Percentiles rank a stretch among this genome's conserved stretches.
Evolutionary conservation across 495 filamentous ascomycete genomes (phyloP).

Genomic region (Aspergillus cristatus): DNA sequence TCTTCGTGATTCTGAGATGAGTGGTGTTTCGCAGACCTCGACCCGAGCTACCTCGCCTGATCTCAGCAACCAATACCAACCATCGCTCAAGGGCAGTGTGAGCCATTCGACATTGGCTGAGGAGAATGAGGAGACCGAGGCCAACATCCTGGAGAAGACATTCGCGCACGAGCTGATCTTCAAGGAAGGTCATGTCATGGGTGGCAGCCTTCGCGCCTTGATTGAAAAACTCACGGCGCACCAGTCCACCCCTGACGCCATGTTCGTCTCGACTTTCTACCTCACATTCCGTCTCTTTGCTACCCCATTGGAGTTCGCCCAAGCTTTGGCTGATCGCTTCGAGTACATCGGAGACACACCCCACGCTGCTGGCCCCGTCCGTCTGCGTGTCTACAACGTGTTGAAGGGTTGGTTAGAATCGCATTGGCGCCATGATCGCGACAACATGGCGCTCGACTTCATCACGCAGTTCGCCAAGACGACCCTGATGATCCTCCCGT

Average conservation of each 20-base stretch:
- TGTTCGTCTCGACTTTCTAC: slow-evolving; percentile 93
- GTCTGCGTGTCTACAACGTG: slow-evolving; percentile 87
- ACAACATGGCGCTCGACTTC: slow-evolving; percentile 61
- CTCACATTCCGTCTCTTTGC: slow-evolving; percentile 95
- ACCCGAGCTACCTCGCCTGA: slow-evolving; percentile 90
- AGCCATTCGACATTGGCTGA: slow-evolving; percentile 59
- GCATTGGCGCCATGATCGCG: slow-evolving; percentile 80
- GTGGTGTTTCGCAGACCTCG: slow-evolving; percentile 69
- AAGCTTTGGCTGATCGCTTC: slow-evolving; percentile 79
- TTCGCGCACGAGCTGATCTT: slow-evolving; percentile 87
- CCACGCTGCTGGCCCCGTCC: slow-evolving; percentile 65
- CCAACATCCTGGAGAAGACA: slow-evolving; percentile 72
- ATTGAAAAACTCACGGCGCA: slow-evolving; percentile 91
- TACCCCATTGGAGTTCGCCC: slow-evolving; percentile 67
- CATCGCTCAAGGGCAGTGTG: slow-evolving; percentile 44
- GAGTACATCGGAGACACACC: slow-evolving; percentile 78
- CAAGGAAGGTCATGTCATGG: slow-evolving; percentile 90
- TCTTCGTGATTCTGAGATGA: slow-evolving; percentile 71
- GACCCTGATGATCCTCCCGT: slow-evolving; percentile 60
- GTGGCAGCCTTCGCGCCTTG: slow-evolving; percentile 81
- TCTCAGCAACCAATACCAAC: slow-evolving; percentile 33
- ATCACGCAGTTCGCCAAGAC: slow-evolving; percentile 73
- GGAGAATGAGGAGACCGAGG: slow-evolving; percentile 67
- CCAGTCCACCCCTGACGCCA: slow-evolving; percentile 84
- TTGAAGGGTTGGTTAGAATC: slow-evolving; percentile 97